Conservation (phyloP, 495 filamentous ascomycete genomes). For the Aspergillus sclerotiicarbonarius region DNA sequence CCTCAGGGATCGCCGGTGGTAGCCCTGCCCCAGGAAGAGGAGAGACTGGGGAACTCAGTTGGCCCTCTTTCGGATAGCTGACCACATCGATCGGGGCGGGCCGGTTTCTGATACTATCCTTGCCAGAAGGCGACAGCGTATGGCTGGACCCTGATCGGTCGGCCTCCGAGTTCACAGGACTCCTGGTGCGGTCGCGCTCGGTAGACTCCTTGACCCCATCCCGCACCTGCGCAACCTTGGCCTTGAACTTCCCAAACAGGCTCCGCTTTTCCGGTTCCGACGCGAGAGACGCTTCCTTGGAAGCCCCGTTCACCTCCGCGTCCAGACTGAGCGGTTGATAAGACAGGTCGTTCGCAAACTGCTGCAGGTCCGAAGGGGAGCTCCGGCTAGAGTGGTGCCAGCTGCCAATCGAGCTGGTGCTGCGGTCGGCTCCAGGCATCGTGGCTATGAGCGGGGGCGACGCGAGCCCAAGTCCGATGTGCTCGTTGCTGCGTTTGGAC, state of each 20-base stretch:
- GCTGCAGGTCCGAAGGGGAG: conserved; percentile 28
- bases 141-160: conserved; percentile 27
- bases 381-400: conserved; percentile 34
- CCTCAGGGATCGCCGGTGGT: conserved; percentile 42
- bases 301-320: conserved; percentile 32
- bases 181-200: conserved; percentile 56
- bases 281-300: conserved; percentile 34
- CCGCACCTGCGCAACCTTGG: conserved; percentile 76
- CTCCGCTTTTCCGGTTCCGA: conserved; percentile 62
- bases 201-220: conserved; percentile 60
- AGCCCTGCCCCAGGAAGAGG: conserved; percentile 34
- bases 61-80: conserved; percentile 24
- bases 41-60: conserved; percentile 30
- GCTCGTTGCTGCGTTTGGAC: conserved; percentile 55
- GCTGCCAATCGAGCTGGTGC: conserved; percentile 68
- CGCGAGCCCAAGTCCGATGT: conserved; percentile 39
- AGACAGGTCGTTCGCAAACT: conserved; percentile 35
- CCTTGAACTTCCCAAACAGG: conserved; percentile 80
- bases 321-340: conserved; percentile 40
- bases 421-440: conserved; percentile 64
- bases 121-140: conserved; percentile 25
- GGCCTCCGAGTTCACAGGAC: conserved; percentile 35
- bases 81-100: conserved; percentile 28
- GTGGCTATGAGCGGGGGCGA: conserved; percentile 56
- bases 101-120: conserved; percentile 22